A percentile compares a stretch with the other conserved stretches of the same genome.
phyloP scores from a whole-genome alignment of 306 rosid genomes.

The Heteromeles arbutifolia region DNA sequence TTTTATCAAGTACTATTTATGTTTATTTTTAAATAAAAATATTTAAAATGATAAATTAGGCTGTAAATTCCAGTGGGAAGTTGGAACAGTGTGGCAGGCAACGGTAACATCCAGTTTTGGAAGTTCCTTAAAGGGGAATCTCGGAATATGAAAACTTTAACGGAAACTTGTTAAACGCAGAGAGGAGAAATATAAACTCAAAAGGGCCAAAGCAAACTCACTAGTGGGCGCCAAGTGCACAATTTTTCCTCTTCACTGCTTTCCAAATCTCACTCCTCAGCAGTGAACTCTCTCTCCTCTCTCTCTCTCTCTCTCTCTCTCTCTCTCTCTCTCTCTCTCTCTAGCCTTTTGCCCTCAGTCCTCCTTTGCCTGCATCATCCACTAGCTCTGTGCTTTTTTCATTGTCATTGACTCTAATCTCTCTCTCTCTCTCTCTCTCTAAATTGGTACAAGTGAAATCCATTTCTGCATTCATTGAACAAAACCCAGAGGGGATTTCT shows the following conservation, averaged over 20 bases:
- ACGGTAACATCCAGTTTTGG: constrained; percentile 89
- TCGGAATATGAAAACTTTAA: constrained; percentile 48
- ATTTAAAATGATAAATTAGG: not conserved
- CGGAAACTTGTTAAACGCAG: constrained; percentile 43
- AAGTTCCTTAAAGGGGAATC: constrained; percentile 64
- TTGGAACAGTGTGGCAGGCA: constrained; percentile 43
- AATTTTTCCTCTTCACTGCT: constrained; percentile 11
- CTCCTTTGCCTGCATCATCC: too few relatives aligned
- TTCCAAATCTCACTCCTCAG: constrained; percentile 23
- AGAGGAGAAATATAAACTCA: constrained; percentile 1
- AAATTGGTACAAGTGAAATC: not conserved
- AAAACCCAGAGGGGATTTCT: not conserved
- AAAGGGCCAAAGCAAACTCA: not conserved
- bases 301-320: constrained; percentile 16
- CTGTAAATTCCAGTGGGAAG: constrained; percentile 28
- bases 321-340: constrained; percentile 25
- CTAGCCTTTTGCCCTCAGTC: too few relatives aligned
- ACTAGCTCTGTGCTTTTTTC: constrained; percentile 22
- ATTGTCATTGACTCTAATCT: constrained; percentile 7
- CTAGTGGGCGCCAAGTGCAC: constrained; percentile 41
- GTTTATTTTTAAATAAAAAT: too few relatives aligned
- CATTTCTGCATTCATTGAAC: not conserved
- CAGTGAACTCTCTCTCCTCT: constrained; percentile 5
- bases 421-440: not conserved
- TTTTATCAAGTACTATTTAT: too few relatives aligned